Percentiles rank a stretch among this genome's conserved stretches.
Evolutionary conservation across 2,329 filamentous ascomycete species (phyloP).

Genomic region (Aureobasidium sp.): DNA sequence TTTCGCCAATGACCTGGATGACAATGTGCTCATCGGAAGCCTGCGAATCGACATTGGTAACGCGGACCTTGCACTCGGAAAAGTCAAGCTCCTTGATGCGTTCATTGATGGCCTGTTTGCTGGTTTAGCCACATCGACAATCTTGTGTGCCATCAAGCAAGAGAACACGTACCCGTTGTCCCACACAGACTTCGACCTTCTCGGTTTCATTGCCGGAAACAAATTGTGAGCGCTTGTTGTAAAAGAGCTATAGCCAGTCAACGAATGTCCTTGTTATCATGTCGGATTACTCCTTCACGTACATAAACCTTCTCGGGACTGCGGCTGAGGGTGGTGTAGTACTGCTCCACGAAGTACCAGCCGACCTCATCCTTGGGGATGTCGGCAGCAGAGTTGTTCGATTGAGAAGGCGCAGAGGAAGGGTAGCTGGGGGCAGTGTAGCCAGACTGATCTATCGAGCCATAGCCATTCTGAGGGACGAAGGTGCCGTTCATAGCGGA

Average conservation of each 20-base stretch:
- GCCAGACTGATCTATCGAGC: conserved; percentile 27
- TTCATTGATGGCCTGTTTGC: conserved; percentile 73
- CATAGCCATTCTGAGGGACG: conserved; percentile 36
- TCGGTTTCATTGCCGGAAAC: conserved; percentile 89
- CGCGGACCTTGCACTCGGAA: conserved; percentile 96
- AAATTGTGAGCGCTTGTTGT: conserved; percentile 91
- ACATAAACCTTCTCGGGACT: conserved; percentile 83
- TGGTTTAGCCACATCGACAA: conserved; percentile 17
- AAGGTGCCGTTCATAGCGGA: conserved; percentile 44
- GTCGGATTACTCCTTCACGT: conserved; percentile 17
- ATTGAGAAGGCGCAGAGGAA: conserved; percentile 21
- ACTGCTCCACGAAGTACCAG: conserved; percentile 99
- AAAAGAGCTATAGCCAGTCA: conserved; percentile 61
- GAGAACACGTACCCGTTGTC: conserved; percentile 63
- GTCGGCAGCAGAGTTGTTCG: conserved; percentile 26
- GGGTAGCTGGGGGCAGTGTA: conserved; percentile 24
- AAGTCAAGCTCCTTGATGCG: conserved; percentile 90
- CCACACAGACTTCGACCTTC: conserved; percentile 76
- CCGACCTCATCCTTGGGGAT: conserved; percentile 87
- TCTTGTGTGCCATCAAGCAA: background rate
- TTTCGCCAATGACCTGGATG: conserved; percentile 96
- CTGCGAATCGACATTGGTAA: conserved; percentile 96
- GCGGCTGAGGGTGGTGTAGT: conserved; percentile 96
- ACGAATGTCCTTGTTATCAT: background rate
- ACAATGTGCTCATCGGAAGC: conserved; percentile 88